A percentile compares a stretch with the other conserved stretches of the same genome.
Conservation (phyloP, 805 yeast genomes). For the Yamadazyma tumulicola region DNA sequence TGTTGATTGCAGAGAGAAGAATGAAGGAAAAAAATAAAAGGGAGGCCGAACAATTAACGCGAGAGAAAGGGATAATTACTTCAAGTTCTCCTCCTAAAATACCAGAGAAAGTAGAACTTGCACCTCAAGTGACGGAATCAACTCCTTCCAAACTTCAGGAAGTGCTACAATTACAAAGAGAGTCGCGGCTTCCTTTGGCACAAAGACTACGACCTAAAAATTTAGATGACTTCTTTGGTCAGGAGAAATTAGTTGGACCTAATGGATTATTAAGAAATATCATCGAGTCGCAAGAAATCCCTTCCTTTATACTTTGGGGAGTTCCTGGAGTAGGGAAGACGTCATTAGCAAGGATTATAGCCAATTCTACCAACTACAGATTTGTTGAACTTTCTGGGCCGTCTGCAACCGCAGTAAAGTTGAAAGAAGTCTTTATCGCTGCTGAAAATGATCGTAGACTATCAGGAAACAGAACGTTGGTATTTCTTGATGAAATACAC, state of each 20-base stretch:
- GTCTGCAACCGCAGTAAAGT: slow-evolving; percentile 31
- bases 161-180: slow-evolving; percentile 15
- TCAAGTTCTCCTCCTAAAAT: neutral
- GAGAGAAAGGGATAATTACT: slow-evolving; percentile 2
- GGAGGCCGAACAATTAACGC: slow-evolving; percentile 7
- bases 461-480: slow-evolving; percentile 38
- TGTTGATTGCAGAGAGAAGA: slow-evolving; percentile 32
- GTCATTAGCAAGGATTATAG: slow-evolving; percentile 38
- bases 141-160: slow-evolving; percentile 6
- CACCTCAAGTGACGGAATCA: slow-evolving; percentile 5
- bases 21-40: slow-evolving; percentile 15
- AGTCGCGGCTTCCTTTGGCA: slow-evolving; percentile 32
- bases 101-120: slow-evolving; percentile 1
- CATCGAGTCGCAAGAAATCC: slow-evolving; percentile 30
- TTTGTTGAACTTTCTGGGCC: slow-evolving; percentile 41
- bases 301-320: slow-evolving; percentile 44
- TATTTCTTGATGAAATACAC: slow-evolving; percentile 44
- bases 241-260: slow-evolving; percentile 36
- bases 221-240: slow-evolving; percentile 39
- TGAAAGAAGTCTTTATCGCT: slow-evolving; percentile 31
- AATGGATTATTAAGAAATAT: slow-evolving; percentile 35
- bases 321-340: slow-evolving; percentile 46
- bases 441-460: slow-evolving; percentile 35
- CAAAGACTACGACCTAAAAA: slow-evolving; percentile 38
- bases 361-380: slow-evolving; percentile 25